Percentiles rank a stretch among this genome's conserved stretches.
Evolutionary conservation across 192 early-diverging fungal genomes (phyloP).

Genomic region (Coemansia sp.): DNA sequence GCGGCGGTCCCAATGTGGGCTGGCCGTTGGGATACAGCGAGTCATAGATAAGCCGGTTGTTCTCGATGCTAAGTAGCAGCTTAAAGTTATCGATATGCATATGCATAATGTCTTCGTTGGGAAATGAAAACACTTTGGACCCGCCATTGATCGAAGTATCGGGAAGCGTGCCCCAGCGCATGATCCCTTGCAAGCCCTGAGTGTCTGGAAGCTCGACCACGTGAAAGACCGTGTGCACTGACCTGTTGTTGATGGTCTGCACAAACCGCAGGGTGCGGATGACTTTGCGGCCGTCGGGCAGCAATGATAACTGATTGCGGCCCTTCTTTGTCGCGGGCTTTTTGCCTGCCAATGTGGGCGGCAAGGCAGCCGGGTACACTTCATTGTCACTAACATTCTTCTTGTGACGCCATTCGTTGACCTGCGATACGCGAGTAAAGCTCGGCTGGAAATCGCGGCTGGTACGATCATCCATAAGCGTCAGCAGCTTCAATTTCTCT

Average conservation of each 20-base stretch:
- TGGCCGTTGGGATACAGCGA: constrained; percentile 41
- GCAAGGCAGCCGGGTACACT: constrained; percentile 35
- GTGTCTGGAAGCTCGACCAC: constrained; percentile 55
- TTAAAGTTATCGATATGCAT: constrained; percentile 56
- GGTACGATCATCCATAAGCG: constrained; percentile 63
- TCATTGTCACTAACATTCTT: constrained; percentile 57
- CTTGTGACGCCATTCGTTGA: constrained; percentile 69
- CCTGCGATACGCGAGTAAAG: constrained; percentile 66
- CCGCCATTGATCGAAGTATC: constrained; percentile 68
- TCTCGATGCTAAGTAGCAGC: constrained; percentile 44
- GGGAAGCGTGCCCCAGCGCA: constrained; percentile 64
- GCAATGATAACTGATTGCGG: constrained; percentile 38
- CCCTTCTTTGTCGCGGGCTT: constrained; percentile 35
- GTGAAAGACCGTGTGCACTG: constrained; percentile 63
- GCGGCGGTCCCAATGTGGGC: constrained; percentile 41
- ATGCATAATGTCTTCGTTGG: constrained; percentile 45
- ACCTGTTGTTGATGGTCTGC: constrained; percentile 44
- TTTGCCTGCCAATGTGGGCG: constrained; percentile 19
- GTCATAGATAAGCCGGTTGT: constrained; percentile 52
- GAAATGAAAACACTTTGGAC: constrained; percentile 57
- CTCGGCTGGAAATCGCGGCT: constrained; percentile 63
- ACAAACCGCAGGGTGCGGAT: constrained; percentile 73
- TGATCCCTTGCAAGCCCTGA: constrained; percentile 59
- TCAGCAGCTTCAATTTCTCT: constrained; percentile 67
- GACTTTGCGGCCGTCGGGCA: constrained; percentile 61